Evolutionary conservation across 306 rosid species (phyloP), one percentile per base, ranked within the genome.

Genomic region (Castanea mollissima): DNA sequence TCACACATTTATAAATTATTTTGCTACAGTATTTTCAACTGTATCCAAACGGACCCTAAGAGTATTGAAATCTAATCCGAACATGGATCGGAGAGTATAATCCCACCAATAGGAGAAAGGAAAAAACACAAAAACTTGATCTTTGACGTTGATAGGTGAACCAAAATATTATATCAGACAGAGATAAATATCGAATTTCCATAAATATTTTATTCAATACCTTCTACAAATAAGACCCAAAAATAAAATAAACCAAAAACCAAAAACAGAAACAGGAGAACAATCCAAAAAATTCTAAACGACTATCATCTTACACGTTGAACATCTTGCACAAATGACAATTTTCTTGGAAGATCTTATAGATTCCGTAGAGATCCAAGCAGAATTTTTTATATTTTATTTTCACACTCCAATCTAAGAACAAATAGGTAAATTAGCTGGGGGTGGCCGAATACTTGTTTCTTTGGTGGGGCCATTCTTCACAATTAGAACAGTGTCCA

Each of bases 401-500:
- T 55, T 16, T 55, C n/a, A 14, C 21, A 55, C 23, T 67, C 20
- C 51, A 29, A 29, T 21, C 69, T 57, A 73, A 23, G 76, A 51
- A 74, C 89, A 86, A 55, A 83, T 74, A 0, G 85, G 87, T 80
- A 86, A 34, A 74, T 83, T 73, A 9, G 72, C 64, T 0, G 87
- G 87, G 0, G 83, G 87, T 23, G 81, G 83, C n/a, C 57, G 72
- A 6, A 83, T 71, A 10, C 89, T 83, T 1, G 83, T 83, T 15
- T 77, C 76, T 3, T 34, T n/a, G 8, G 80, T 83, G 2, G 71
- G 70, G 54, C 89, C 85, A 71, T 83, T 76, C 76, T 75, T 65
- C 51, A 83, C 87, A 29, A 83, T 83, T 55, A 86, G 34, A 56
- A 71, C 85, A 0, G 81, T 77, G 9, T 65, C 83, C 89, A 86